phyloP scores from a whole-genome alignment of 441 rosid species.

The Populus tomentosa region DNA sequence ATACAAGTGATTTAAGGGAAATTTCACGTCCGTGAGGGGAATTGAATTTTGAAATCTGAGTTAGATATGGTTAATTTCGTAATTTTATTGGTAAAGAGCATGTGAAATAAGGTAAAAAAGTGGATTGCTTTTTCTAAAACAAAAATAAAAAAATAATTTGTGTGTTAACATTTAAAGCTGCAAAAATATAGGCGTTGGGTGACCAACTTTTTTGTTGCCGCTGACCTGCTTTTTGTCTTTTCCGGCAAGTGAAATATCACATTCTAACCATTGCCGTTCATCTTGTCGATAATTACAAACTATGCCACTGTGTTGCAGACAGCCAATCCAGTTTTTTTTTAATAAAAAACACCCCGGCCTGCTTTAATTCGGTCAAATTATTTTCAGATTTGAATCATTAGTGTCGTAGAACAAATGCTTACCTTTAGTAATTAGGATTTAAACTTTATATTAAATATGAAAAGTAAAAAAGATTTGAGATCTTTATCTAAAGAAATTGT shows the following conservation, averaged over 20 bases:
- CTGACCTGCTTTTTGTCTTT: constrained; percentile 39
- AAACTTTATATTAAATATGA: too few relatives aligned
- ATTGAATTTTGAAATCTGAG: constrained; percentile 32
- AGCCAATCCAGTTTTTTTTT: background rate
- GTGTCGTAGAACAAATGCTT: too few relatives aligned
- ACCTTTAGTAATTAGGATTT: too few relatives aligned
- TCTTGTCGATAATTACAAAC: constrained; percentile 2
- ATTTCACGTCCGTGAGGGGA: constrained; percentile 67
- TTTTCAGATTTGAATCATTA: background rate
- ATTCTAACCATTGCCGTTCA: constrained; percentile 7
- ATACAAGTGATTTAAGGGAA: constrained; percentile 48
- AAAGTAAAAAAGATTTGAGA: background rate
- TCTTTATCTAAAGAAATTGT: too few relatives aligned
- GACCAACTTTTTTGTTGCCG: constrained; percentile 30
- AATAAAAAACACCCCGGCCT: background rate
- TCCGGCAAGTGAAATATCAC: constrained; percentile 5
- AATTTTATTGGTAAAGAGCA: constrained; percentile 12
- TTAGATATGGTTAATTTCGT: constrained; percentile 24
- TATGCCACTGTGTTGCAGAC: constrained; percentile 13
- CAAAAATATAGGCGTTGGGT: constrained; percentile 12
- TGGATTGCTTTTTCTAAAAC: background rate
- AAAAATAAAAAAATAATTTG: background rate
- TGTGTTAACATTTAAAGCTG: constrained; percentile 28
- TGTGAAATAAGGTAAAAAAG: constrained; percentile 15
- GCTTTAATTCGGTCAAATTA: background rate